phyloP scores from a whole-genome alignment of 371 early-diverging fungal species.

The Rhizopus microsporus region DNA sequence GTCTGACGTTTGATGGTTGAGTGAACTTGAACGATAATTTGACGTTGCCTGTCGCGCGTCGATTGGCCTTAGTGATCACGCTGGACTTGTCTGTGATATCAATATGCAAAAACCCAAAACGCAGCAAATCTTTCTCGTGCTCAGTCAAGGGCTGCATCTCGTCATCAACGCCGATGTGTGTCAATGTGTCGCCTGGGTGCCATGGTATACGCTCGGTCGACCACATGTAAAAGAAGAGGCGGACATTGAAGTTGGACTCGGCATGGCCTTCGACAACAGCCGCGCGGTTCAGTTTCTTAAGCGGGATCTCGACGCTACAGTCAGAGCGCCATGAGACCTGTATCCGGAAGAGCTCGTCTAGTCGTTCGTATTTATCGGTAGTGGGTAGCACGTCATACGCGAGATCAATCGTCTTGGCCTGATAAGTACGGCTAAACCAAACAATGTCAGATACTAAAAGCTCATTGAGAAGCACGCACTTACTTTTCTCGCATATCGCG shows the following conservation, averaged over 20 bases:
- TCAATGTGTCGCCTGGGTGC: constrained; percentile 13
- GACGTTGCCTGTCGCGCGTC: constrained; percentile 10
- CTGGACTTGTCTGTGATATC: constrained; percentile 43
- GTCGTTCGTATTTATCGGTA: constrained; percentile 32
- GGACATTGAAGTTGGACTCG: constrained; percentile 27
- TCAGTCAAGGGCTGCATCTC: constrained; percentile 17
- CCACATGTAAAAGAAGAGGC: constrained; percentile 40
- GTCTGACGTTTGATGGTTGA: constrained; percentile 9
- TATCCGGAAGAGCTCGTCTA: constrained; percentile 31
- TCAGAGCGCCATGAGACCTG: constrained; percentile 16
- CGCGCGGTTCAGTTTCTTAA: constrained; percentile 17
- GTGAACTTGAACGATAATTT: constrained; percentile 20
- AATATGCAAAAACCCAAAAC: constrained; percentile 32
- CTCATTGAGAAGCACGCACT: not conserved
- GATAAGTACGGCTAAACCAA: constrained; percentile 9
- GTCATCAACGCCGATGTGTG: constrained; percentile 7
- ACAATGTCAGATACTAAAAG: not conserved
- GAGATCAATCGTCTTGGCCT: constrained; percentile 16
- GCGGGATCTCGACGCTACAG: constrained; percentile 15
- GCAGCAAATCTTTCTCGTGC: constrained; percentile 13
- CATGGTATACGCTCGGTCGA: constrained; percentile 26
- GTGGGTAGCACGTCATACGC: constrained; percentile 42
- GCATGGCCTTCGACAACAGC: constrained; percentile 24
- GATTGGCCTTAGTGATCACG: constrained; percentile 11
- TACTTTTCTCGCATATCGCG: constrained; percentile 25